Evolutionary conservation across 2,329 filamentous ascomycete species (phyloP), one percentile per base, ranked within the genome.

Genomic region (Verticillium alfalfae): DNA sequence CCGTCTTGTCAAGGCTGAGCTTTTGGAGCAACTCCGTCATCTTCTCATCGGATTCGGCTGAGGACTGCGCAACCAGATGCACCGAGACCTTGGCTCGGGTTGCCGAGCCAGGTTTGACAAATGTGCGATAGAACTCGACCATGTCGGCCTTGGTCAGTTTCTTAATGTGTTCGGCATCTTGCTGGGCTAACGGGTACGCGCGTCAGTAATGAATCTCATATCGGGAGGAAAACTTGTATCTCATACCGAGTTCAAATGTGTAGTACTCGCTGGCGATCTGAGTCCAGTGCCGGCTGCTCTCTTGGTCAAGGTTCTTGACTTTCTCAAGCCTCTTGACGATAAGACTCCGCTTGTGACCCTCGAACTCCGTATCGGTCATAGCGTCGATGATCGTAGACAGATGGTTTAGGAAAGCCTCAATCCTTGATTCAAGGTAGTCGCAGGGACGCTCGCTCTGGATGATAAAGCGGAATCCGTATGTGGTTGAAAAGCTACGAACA

Each of bases 361-460:
- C 92, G 68, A 99, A 98, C 10, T 94, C 92, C 1, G 86, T 80
- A 1, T 94, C 88, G 3, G 84, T 84, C 93, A 98, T 97, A 2
- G 88, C 81, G 56, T 85, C 80, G 31, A 98, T 75, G 2, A 79
- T 87, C 54, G 84, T 79, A 22, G 83, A 85, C 65, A 92, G 93
- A 15, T 81, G 80, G 31, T 79, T 79, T 49, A 99, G 76, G 81
- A 98, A 98, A 2, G 87, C 83, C 70, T 98, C 92, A 64, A 98
- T 96, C 22, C 95, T 87, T 5, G 86, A 84, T 71, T 98, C 93
- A 2, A 99, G 80, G 70, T 96, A 98, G 52, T 88, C 82, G 0
- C 91, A 89, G 2, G 89, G 87, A 71, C 89, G 89, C 76, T 99
- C 94, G 71, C 92, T 97, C 78, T 99, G 95, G 36, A 99, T 92